Evolutionary conservation across 768 basidiomycete genomes (phyloP).

Genomic region (Rhodosporidiobolus sp.): DNA sequence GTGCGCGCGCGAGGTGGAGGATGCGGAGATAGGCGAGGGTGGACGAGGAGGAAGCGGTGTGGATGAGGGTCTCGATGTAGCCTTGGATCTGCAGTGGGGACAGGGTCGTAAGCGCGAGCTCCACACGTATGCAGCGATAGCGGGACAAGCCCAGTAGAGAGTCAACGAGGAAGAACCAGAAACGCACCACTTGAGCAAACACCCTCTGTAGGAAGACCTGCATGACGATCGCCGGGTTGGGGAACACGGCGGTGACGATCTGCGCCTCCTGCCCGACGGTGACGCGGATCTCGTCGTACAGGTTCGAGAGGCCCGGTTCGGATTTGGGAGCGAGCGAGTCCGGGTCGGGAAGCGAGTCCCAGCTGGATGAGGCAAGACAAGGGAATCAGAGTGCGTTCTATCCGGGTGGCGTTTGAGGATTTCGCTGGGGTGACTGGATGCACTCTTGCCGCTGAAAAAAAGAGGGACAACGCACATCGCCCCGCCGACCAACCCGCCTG

Average conservation of each 20-base stretch:
- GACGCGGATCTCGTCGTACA: conserved; percentile 80
- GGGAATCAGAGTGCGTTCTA: too few species aligned
- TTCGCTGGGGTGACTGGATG: too few species aligned
- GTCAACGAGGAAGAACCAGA: background rate
- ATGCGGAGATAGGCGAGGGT: conserved; percentile 87
- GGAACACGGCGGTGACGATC: conserved; percentile 98
- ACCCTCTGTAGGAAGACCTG: conserved; percentile 96
- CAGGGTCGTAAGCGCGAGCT: too few species aligned
- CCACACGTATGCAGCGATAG: too few species aligned
- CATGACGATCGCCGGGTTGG: conserved; percentile 93
- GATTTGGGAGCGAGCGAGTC: conserved; percentile 68
- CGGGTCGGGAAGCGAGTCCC: conserved; percentile 76
- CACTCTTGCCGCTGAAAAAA: background rate
- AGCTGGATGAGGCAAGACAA: conserved; percentile 55
- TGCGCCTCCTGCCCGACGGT: conserved; percentile 95
- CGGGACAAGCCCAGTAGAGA: too few species aligned
- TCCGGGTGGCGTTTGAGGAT: too few species aligned
- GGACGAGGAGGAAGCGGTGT: conserved; percentile 68
- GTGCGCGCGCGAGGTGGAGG: conserved; percentile 78
- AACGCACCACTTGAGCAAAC: conserved; percentile 66
- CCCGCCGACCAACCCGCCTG: conserved; percentile 53
- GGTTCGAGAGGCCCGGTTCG: conserved; percentile 71
- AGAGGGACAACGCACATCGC: conserved; percentile 30
- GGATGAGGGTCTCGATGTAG: conserved; percentile 85
- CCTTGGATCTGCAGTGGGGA: conserved; percentile 75